Evolutionary conservation across 768 basidiomycete genomes (phyloP), one percentile per base, ranked within the genome.

Genomic region (Naganishia antarctica): DNA sequence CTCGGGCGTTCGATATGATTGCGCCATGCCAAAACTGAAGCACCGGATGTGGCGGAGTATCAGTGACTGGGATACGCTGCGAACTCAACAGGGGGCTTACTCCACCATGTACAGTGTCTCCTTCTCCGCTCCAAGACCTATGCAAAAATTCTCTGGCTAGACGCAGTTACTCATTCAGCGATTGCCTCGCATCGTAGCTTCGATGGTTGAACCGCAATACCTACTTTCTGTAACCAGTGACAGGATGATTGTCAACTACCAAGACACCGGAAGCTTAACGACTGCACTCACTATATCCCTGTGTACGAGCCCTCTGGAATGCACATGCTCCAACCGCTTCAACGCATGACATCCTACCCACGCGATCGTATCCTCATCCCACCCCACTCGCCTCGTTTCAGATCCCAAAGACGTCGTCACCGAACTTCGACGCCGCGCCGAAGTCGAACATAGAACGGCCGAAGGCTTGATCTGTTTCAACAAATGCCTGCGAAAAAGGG

Each of bases 121-220:
- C 12, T 51, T 51, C 31, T 46, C 34, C 18, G 43, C 25, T n/a
- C 58, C 65, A 8, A 60, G 9, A 12, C 65, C 65, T 13, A 66
- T 43, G 32, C 65, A 66, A n/a, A 66, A 45, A 31, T 66, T 66
- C 16, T 66, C 65, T 2, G 65, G 65, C 62, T 63, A 32, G 37
- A 21, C 11, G n/a, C n/a, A n/a, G n/a, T n/a, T n/a, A n/a, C n/a
- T n/a, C 21, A 53, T 53, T 29, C 18, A 12, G 46, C n/a, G 9
- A 7, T 9, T 9, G 46, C 9, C 7, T 8, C 16, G 37, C 37
- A 16, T 7, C 16, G 37, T 40, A 7, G 16, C 37, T 40, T 16
- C 37, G 8, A 8, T 40, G 37, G 37, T 7, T 40, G 37, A 7
- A 47, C 18, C 9, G 25, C n/a, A 3, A 28, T 4, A 23, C 53